phyloP scores from a whole-genome alignment of 1,139 yeast species.

The Blastobotrys serpentis region DNA sequence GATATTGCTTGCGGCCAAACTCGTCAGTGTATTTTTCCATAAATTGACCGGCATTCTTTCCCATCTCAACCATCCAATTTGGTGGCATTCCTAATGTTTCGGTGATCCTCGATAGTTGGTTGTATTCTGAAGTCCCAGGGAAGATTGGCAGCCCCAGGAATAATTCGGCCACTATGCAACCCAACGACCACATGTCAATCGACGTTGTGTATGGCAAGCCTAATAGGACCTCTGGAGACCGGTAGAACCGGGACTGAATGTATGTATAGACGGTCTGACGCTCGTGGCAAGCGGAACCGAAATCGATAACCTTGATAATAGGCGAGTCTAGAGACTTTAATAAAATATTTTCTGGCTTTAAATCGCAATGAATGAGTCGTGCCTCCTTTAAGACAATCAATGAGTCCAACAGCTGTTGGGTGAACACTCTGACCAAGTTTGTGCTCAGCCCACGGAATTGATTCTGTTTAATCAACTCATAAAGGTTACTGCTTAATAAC shows the following conservation, averaged over 20 bases:
- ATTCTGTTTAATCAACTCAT: conserved; percentile 88
- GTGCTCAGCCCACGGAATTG: conserved; percentile 89
- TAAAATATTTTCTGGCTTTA: conserved; percentile 93
- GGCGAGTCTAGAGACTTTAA: conserved; percentile 82
- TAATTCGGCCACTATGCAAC: conserved; percentile 92
- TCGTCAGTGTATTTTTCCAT: conserved; percentile 48
- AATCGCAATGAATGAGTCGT: conserved; percentile 89
- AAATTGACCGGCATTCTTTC: conserved; percentile 75
- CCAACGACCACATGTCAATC: conserved; percentile 98
- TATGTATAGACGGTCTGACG: conserved; percentile 88
- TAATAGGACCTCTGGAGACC: conserved; percentile 92
- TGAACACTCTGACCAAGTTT: conserved; percentile 71
- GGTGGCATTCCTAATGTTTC: conserved; percentile 89
- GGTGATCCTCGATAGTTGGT: conserved; percentile 79
- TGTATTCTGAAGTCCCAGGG: conserved; percentile 93
- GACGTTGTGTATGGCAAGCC: conserved; percentile 87
- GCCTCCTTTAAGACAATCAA: conserved; percentile 76
- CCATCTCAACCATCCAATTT: conserved; percentile 95
- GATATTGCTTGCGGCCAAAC: conserved; percentile 43
- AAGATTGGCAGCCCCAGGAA: conserved; percentile 91
- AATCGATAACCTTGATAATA: conserved; percentile 88
- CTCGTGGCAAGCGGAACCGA: conserved; percentile 95
- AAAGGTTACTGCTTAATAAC: conserved; percentile 78
- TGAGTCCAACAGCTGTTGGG: conserved; percentile 79
- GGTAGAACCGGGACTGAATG: conserved; percentile 90